Evolutionary conservation across 768 basidiomycete species (phyloP).

Genomic region (Leccinellum albellum): DNA sequence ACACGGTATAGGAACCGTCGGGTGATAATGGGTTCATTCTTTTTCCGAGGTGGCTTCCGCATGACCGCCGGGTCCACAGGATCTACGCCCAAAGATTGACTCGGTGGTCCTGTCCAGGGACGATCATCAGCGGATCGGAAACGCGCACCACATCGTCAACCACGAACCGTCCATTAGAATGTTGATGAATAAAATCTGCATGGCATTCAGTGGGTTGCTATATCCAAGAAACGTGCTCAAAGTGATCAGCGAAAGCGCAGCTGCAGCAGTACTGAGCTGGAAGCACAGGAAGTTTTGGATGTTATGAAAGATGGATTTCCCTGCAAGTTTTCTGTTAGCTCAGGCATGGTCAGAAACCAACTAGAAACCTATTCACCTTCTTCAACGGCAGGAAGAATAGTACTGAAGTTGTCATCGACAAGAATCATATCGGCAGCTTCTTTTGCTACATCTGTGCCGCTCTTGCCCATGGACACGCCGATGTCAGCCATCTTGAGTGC

Average conservation of each 20-base stretch:
- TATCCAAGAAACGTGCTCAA: constrained; percentile 87
- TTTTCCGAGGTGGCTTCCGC: constrained; percentile 87
- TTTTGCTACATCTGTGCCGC: constrained; percentile 98
- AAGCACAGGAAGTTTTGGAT: constrained; percentile 98
- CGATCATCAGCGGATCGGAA: background rate
- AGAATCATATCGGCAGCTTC: constrained; percentile 97
- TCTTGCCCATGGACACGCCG: constrained; percentile 96
- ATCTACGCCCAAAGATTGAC: constrained; percentile 94
- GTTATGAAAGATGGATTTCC: constrained; percentile 98
- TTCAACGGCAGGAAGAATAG: constrained; percentile 90
- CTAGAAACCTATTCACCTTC: constrained; percentile 53
- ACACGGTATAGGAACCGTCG: constrained; percentile 70
- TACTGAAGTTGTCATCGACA: constrained; percentile 95
- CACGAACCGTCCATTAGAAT: constrained; percentile 92
- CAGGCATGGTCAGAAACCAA: background rate
- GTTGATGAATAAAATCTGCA: constrained; percentile 99
- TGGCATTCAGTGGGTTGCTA: constrained; percentile 91
- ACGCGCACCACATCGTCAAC: background rate
- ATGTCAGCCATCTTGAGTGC: constrained; percentile 98
- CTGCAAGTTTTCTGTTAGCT: constrained; percentile 33
- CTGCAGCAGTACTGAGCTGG: constrained; percentile 96
- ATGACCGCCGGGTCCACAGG: constrained; percentile 93
- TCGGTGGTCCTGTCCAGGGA: constrained; percentile 69
- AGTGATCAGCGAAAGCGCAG: constrained; percentile 92
- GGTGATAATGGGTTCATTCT: constrained; percentile 87